These are phyloP conservation scores for Melampsora medusae DNA, from an alignment of 1,284 basidiomycete genomes.

Conservation along the genomic window DNA sequence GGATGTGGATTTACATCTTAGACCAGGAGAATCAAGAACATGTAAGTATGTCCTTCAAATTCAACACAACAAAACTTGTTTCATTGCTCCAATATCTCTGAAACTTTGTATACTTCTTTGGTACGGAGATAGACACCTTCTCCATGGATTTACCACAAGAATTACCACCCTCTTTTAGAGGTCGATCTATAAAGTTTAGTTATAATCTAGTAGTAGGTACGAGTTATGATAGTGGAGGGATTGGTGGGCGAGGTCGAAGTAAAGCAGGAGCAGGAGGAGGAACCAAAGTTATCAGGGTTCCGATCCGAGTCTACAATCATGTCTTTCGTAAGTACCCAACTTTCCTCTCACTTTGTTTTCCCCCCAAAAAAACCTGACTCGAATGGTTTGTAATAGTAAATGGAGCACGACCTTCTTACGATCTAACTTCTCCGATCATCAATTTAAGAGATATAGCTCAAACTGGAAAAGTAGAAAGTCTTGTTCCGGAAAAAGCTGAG, in stretches of 20 bases:
- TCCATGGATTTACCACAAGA: slow-evolving; percentile 67
- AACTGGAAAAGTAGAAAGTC: neutral
- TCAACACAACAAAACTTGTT: neutral
- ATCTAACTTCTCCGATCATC: slow-evolving; percentile 57
- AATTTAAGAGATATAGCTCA: slow-evolving; percentile 13
- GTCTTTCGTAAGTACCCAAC: slow-evolving; percentile 56
- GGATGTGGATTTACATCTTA: slow-evolving; percentile 72
- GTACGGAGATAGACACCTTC: slow-evolving; percentile 22
- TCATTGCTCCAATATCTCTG: too few relatives aligned
- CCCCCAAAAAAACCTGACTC: neutral
- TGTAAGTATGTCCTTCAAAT: slow-evolving; percentile 64
- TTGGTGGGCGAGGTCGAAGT: too few relatives aligned
- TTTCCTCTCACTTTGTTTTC: neutral
- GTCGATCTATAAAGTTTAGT: slow-evolving; percentile 75
- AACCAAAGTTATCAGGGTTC: slow-evolving; percentile 66
- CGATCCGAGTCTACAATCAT: slow-evolving; percentile 80
- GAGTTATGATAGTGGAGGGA: slow-evolving; percentile 60
- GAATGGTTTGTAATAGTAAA: slow-evolving; percentile 47
- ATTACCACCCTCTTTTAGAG: slow-evolving; percentile 84
- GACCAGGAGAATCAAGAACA: slow-evolving; percentile 73
- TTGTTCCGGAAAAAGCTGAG: neutral
- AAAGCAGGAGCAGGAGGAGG: neutral
- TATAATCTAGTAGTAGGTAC: slow-evolving; percentile 85
- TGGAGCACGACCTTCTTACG: slow-evolving; percentile 56
- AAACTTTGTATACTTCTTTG: too few relatives aligned